These are phyloP conservation scores for Stropharia rugosoannulata DNA, from an alignment of 768 basidiomycete genomes.

Conservation along the genomic window DNA sequence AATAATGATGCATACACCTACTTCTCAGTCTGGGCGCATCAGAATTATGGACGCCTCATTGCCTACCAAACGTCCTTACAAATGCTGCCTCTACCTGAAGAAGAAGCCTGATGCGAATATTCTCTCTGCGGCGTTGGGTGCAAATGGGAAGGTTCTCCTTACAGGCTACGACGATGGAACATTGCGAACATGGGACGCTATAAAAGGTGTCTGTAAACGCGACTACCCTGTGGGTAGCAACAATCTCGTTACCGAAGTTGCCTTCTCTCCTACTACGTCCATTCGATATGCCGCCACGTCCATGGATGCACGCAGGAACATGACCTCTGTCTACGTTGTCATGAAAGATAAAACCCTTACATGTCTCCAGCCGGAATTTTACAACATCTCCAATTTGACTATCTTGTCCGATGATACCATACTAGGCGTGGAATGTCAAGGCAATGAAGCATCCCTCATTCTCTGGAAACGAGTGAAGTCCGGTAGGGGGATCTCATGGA, in stretches of 20 bases:
- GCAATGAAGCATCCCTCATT: background rate
- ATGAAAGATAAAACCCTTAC: conserved; percentile 3
- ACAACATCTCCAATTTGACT: conserved; percentile 1
- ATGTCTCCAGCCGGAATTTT: background rate
- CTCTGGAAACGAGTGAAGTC: background rate
- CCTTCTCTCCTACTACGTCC: background rate
- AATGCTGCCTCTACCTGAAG: background rate
- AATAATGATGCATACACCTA: background rate
- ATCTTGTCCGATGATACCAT: conserved; percentile 1
- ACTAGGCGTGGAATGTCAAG: conserved; percentile 1
- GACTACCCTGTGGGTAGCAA: background rate
- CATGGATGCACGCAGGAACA: background rate
- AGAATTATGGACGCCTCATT: conserved; percentile 1
- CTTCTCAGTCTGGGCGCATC: background rate
- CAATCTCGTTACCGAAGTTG: background rate
- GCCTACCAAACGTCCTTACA: conserved; percentile 1
- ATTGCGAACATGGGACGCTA: conserved; percentile 4
- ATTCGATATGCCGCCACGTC: conserved; percentile 2
- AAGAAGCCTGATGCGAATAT: background rate
- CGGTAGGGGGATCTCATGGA: background rate
- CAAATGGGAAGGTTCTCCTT: conserved; percentile 3
- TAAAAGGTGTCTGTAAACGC: conserved; percentile 1
- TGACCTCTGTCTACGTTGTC: background rate
- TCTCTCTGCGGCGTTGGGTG: background rate
- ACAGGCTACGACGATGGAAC: conserved; percentile 4